Conservation (phyloP, 371 early-diverging fungal genomes). For the Quaeritorhiza haematococci region DNA sequence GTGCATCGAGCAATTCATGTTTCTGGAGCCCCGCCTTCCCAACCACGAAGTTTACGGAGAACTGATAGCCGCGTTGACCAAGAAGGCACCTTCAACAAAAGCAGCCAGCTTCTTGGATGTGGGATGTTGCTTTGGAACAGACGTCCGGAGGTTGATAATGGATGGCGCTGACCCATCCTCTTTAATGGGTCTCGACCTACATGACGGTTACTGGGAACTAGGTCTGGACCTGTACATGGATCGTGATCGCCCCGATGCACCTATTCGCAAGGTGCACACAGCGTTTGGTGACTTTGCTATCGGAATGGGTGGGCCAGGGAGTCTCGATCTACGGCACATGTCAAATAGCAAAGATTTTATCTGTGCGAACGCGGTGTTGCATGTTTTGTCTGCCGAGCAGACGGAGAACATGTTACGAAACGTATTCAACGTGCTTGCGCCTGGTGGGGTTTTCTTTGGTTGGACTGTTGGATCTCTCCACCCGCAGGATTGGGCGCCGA, state of each 20-base stretch:
- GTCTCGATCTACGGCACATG: neutral
- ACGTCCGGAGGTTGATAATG: conserved; percentile 16
- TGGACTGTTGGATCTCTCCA: conserved; percentile 1
- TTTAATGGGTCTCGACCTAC: conserved; percentile 13
- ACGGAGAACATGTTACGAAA: neutral
- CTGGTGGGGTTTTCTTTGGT: conserved; percentile 1
- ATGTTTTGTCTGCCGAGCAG: conserved; percentile 5
- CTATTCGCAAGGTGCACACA: neutral
- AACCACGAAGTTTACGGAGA: conserved; percentile 10
- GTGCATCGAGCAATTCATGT: conserved; percentile 14
- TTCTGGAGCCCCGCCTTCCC: conserved; percentile 10
- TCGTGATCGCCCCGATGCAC: too few relatives aligned
- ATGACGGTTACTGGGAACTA: conserved; percentile 15
- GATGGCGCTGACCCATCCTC: conserved; percentile 12
- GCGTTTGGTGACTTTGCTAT: conserved; percentile 9
- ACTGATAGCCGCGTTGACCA: neutral
- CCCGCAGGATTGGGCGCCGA: too few relatives aligned
- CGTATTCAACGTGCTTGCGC: too few relatives aligned
- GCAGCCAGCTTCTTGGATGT: conserved; percentile 10
- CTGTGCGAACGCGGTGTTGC: conserved; percentile 5
- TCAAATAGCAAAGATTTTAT: neutral
- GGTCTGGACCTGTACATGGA: conserved; percentile 8
- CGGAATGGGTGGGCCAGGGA: neutral
- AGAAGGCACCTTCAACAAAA: neutral
- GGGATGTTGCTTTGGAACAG: conserved; percentile 27